Conservation (phyloP, 208 protist genomes). For the Trypanosoma scelopori region DNA sequence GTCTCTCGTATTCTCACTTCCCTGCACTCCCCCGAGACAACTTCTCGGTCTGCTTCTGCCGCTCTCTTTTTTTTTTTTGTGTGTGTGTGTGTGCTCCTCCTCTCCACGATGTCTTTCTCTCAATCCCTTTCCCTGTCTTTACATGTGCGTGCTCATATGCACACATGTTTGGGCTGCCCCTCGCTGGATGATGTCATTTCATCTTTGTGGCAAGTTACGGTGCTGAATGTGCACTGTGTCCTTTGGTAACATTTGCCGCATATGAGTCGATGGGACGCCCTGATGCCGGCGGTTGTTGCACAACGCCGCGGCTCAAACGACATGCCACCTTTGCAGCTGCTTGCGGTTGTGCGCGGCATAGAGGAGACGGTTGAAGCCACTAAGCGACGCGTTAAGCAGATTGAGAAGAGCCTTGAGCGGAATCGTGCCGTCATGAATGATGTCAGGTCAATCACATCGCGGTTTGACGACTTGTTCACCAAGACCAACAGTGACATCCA, state of each 20-base stretch:
- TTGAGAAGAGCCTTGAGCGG: slow-evolving; percentile 42
- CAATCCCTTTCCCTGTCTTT: slow-evolving; percentile 1
- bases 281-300: neutral
- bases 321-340: neutral
- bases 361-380: slow-evolving; percentile 15
- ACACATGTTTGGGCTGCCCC: neutral
- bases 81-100: no score
- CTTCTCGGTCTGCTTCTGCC: no score
- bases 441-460: slow-evolving; percentile 39
- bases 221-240: neutral
- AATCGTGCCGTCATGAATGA: slow-evolving; percentile 51
- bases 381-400: slow-evolving; percentile 17
- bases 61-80: neutral
- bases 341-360: slow-evolving; percentile 1
- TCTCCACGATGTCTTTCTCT: neutral
- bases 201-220: neutral
- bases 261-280: slow-evolving; percentile 21
- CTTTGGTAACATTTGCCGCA: neutral
- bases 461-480: slow-evolving; percentile 61
- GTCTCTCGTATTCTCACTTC: neutral
- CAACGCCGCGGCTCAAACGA: neutral
- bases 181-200: no score
- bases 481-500: slow-evolving; percentile 71
- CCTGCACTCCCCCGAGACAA: neutral
- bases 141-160: neutral